A percentile compares a stretch with the other conserved stretches of the same genome.
These are phyloP conservation scores for Trichosporon sp. DNA, from an alignment of 1,284 basidiomycete genomes.

Conservation along the genomic window DNA sequence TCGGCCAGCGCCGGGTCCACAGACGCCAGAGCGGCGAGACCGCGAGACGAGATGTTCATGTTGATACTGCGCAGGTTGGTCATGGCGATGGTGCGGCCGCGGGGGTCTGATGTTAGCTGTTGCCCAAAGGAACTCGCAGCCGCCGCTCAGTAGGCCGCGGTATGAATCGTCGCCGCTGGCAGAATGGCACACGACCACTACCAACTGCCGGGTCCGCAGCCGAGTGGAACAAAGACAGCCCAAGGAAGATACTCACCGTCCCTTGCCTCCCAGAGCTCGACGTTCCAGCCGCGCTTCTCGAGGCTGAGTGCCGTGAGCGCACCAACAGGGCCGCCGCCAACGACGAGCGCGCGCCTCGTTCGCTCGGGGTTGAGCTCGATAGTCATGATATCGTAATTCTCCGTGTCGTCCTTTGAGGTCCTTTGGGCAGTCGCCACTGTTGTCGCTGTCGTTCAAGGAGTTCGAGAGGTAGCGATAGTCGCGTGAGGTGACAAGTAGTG, in stretches of 20 bases:
- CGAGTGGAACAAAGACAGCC: too few species aligned
- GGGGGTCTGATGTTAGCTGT: conserved; percentile 43
- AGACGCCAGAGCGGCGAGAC: conserved; percentile 79
- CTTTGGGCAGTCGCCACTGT: neutral
- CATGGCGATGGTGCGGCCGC: conserved; percentile 45
- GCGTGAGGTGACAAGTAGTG: neutral
- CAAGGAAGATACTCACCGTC: conserved; percentile 63
- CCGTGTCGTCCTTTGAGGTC: neutral
- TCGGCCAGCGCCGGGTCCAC: conserved; percentile 75
- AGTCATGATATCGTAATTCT: conserved; percentile 1
- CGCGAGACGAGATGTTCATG: conserved; percentile 90
- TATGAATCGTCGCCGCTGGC: neutral
- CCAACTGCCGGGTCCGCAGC: neutral
- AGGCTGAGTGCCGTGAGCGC: conserved; percentile 86
- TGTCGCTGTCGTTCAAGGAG: neutral
- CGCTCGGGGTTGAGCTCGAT: conserved; percentile 30
- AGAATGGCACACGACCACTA: neutral
- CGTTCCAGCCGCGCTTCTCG: conserved; percentile 83
- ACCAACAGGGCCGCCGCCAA: conserved; percentile 91
- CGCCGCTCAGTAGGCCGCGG: neutral
- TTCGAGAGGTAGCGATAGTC: neutral
- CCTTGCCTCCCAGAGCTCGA: conserved; percentile 85
- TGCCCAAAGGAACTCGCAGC: neutral
- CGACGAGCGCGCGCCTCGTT: conserved; percentile 55
- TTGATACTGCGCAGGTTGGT: conserved; percentile 78